Evolutionary conservation across 345 rosid genomes (phyloP).

Genomic region (Draba incana): DNA sequence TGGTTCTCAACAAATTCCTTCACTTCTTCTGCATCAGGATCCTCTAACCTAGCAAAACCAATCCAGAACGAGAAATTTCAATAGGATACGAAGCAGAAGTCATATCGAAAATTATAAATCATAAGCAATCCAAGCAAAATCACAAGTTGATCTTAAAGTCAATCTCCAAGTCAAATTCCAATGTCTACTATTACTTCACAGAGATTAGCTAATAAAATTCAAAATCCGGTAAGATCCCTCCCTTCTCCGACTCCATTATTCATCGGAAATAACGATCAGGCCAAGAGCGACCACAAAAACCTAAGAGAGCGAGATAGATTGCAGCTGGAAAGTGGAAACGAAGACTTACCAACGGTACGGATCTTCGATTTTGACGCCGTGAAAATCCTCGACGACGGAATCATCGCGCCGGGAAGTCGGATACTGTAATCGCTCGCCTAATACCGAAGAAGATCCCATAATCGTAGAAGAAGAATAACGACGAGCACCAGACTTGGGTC

Average conservation of each 20-base stretch:
- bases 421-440: conserved; percentile 51
- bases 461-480: not conserved
- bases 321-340: not conserved
- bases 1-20: conserved; percentile 75
- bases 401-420: conserved; percentile 70
- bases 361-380: conserved; percentile 74
- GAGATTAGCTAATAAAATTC: not conserved
- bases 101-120: not conserved
- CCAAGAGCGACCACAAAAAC: not conserved
- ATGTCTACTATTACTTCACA: not conserved
- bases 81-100: not conserved
- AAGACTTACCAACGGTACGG: conserved; percentile 80
- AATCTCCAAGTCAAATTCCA: conserved; percentile 33
- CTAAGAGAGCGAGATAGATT: not conserved
- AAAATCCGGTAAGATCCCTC: not conserved
- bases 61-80: not conserved
- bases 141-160: not conserved
- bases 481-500: conserved; percentile 8
- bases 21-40: conserved; percentile 84
- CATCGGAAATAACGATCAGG: not conserved
- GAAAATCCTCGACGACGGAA: conserved; percentile 78
- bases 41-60: conserved; percentile 70
- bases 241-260: not conserved
- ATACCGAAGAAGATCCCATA: conserved; percentile 66
- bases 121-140: not conserved